Conservation (phyloP, 176 grass and related monocot genomes). For the Cenchrus fungigraminus region DNA sequence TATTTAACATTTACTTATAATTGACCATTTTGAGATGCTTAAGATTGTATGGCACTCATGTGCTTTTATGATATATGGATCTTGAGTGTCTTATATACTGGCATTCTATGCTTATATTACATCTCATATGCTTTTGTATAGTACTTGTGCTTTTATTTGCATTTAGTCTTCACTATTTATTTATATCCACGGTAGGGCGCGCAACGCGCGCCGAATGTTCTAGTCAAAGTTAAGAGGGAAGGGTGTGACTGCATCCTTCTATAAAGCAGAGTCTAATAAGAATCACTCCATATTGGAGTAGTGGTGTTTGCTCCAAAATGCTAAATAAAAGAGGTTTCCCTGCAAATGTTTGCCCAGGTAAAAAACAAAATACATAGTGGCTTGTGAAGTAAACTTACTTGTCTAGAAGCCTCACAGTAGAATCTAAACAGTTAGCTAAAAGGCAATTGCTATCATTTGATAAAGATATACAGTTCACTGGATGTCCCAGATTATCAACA, state of each 20-base stretch:
- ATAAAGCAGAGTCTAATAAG: not conserved
- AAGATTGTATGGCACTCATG: no score
- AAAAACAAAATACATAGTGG: not conserved
- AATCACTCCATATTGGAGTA: not conserved
- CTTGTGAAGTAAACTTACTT: slow-evolving; percentile 57
- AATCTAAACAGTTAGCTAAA: slow-evolving; percentile 94
- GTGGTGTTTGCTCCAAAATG: not conserved
- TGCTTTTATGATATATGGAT: no score
- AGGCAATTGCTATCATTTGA: slow-evolving; percentile 92
- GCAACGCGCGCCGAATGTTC: no score
- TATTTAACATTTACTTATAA: no score
- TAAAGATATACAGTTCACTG: slow-evolving; percentile 90
- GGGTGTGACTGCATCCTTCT: not conserved
- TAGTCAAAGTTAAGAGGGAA: slow-evolving; percentile 27
- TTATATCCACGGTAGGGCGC: no score
- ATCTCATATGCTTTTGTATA: no score
- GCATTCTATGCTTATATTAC: no score
- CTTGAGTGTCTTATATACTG: no score
- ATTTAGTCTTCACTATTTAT: no score
- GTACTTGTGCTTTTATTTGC: no score
- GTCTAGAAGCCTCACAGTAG: slow-evolving; percentile 79
- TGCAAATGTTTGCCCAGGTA: slow-evolving; percentile 19
- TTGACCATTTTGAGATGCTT: no score
- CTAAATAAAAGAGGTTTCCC: not conserved
- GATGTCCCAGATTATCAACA: slow-evolving; percentile 78